Conservation (phyloP, 192 early-diverging fungal species). For the Umbelopsis sp. region DNA sequence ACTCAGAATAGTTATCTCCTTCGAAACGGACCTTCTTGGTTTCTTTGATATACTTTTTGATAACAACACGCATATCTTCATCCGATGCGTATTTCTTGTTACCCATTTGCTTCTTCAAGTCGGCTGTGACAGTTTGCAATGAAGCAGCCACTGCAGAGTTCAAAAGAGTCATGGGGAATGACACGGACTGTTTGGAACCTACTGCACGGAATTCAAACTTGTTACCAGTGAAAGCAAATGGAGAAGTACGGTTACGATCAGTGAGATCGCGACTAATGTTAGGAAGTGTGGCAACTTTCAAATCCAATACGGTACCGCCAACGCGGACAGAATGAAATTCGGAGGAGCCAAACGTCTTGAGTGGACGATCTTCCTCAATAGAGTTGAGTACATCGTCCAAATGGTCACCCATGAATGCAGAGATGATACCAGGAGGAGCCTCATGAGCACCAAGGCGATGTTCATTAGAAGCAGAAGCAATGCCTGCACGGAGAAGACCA, state of each 20-base stretch:
- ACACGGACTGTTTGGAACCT: conserved; percentile 96
- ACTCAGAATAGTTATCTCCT: conserved; percentile 96
- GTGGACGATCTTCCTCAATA: conserved; percentile 82
- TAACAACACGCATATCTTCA: conserved; percentile 89
- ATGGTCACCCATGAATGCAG: conserved; percentile 95
- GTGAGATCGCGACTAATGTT: conserved; percentile 94
- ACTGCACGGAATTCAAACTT: conserved; percentile 99
- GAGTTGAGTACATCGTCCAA: conserved; percentile 91
- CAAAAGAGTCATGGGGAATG: conserved; percentile 92
- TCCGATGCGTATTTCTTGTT: conserved; percentile 72
- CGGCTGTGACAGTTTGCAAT: conserved; percentile 70
- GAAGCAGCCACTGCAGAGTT: conserved; percentile 92
- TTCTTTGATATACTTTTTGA: conserved; percentile 80
- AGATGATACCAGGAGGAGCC: conserved; percentile 96
- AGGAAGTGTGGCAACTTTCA: conserved; percentile 93
- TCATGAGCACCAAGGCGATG: conserved; percentile 97
- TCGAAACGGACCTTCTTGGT: conserved; percentile 93
- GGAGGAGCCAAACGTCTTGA: conserved; percentile 86
- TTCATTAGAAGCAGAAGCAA: conserved; percentile 94
- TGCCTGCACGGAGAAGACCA: conserved; percentile 85
- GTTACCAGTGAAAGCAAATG: conserved; percentile 99
- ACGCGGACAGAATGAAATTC: conserved; percentile 91
- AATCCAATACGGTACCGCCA: conserved; percentile 91
- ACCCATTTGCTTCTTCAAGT: conserved; percentile 82
- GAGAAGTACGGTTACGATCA: conserved; percentile 99